Base-by-base conservation (phyloP, 345 rosid species). In the Aquilaria yunnanensis region DNA sequence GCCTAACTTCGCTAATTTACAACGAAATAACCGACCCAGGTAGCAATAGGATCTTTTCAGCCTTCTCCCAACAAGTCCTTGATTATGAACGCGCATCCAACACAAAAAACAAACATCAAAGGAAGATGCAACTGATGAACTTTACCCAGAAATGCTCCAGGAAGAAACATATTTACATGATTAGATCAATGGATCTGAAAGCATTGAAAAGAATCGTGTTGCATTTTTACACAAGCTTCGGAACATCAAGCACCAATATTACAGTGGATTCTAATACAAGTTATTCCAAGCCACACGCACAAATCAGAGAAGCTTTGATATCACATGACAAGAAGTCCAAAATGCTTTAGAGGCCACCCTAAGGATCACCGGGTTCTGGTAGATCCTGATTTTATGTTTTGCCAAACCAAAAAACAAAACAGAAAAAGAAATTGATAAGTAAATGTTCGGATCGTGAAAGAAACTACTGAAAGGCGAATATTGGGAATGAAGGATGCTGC, bases 291-390 rank as follows among this genome's bases (percentile, higher is more conserved):
- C 51, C 34, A 37, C 5, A 1, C 59, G 14, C 31, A 43, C 33
- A 51, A 54, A 66, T 88, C 84, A 93, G 57, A 88, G 80, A 67
- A 94, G 87, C 86, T 94, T 90, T 54, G 96, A 86, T 70, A 94
- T 80, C 7, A 85, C 89, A 53, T 83, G 83, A 56, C 95, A 86
- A 2, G 99, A 94, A 46, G 91, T 81, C 95, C 96, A 90, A 75
- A 94, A 85, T 51, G 89, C 97, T 69, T 86, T 85, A 0, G 97
- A 72, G 57, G 97, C 97, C 41, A 70, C 91, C 66, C 81, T 76
- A n/a, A 85, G 72, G 60, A 90, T 71, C 47, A 86, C 51, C 6
- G 99, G 99, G 72, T 90, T 94, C 74, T 94, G 99, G 77, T 94
- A 94, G 75, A 94, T 77, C 81, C 99, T 94, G 85, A 65, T 12